Conservation (phyloP, 2,329 filamentous ascomycete genomes). For the Diaporthe capsici region DNA sequence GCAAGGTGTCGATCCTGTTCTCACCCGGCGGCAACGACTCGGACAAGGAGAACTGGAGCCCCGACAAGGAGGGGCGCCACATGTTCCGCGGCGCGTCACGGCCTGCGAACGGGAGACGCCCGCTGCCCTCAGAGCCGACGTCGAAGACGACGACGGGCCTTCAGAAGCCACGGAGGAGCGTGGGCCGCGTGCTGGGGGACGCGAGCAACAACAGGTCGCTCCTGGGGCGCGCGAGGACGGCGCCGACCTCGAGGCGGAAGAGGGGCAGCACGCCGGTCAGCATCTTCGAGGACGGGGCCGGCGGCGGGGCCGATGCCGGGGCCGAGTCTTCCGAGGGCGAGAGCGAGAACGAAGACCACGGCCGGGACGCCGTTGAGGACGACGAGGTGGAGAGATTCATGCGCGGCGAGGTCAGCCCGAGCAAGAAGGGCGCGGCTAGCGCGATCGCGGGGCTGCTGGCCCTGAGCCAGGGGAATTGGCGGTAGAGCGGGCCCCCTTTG, state of each 20-base stretch:
- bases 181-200: conserved; percentile 58
- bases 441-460: conserved; percentile 91
- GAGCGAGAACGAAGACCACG: conserved; percentile 17
- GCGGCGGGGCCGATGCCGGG: conserved; percentile 45
- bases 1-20: conserved; percentile 58
- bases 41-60: conserved; percentile 94
- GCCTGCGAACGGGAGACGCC: conserved; percentile 49
- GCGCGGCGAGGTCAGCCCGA: conserved; percentile 74
- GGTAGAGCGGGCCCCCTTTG: conserved; percentile 56
- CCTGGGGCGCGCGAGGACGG: conserved; percentile 57
- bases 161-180: conserved; percentile 56
- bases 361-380: conserved; percentile 54
- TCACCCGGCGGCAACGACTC: conserved; percentile 77
- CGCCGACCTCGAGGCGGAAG: conserved; percentile 52
- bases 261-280: conserved; percentile 55
- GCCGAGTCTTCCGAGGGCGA: conserved; percentile 33
- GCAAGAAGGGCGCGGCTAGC: conserved; percentile 86
- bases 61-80: conserved; percentile 62
- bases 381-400: conserved; percentile 83
- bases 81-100: conserved; percentile 46
- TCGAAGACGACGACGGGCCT: background rate
- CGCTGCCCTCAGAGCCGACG: conserved; percentile 49
- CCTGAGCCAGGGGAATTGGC: conserved; percentile 93
- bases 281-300: conserved; percentile 66
- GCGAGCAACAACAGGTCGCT: conserved; percentile 52